Evolutionary conservation across 179 eudicot species (phyloP).

Genomic region (Dionaea muscipula): DNA sequence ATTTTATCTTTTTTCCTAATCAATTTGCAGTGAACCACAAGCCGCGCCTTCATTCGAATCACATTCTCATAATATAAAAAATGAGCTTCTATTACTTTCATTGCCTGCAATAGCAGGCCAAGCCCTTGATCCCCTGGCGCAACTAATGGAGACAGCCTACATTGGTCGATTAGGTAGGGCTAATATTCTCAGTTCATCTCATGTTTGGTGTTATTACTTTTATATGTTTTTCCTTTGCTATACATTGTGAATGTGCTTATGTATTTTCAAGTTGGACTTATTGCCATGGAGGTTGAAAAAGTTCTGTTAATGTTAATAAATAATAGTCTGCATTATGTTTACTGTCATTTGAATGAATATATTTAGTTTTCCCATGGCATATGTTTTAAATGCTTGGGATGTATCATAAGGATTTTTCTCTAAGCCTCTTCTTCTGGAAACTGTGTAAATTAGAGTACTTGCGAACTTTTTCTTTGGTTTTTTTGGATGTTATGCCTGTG

Average conservation of each 20-base stretch:
- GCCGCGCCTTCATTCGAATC: conserved; percentile 15
- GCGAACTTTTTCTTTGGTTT: conserved; percentile 1
- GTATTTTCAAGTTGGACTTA: no score
- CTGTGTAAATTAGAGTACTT: no score
- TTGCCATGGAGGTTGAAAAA: no score
- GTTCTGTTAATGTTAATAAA: no score
- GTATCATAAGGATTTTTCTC: no score
- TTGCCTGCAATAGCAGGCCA: conserved; percentile 93
- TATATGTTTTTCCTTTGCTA: not conserved
- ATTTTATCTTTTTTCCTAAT: conserved; percentile 5
- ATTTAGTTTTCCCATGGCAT: no score
- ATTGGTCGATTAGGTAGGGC: conserved; percentile 75
- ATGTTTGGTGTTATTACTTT: not conserved
- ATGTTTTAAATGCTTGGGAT: no score
- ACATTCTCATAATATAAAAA: conserved; percentile 24
- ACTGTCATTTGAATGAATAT: no score
- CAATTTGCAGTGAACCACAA: conserved; percentile 23
- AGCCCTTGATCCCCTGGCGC: conserved; percentile 83
- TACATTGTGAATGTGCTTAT: not conserved
- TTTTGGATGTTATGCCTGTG: not conserved
- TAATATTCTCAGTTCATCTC: no score
- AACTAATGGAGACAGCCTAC: conserved; percentile 91
- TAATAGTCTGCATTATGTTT: no score
- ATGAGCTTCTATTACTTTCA: conserved; percentile 64
- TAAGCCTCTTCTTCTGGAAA: no score